phyloP scores from a whole-genome alignment of 768 basidiomycete genomes.

The Pleurotus platypus region DNA sequence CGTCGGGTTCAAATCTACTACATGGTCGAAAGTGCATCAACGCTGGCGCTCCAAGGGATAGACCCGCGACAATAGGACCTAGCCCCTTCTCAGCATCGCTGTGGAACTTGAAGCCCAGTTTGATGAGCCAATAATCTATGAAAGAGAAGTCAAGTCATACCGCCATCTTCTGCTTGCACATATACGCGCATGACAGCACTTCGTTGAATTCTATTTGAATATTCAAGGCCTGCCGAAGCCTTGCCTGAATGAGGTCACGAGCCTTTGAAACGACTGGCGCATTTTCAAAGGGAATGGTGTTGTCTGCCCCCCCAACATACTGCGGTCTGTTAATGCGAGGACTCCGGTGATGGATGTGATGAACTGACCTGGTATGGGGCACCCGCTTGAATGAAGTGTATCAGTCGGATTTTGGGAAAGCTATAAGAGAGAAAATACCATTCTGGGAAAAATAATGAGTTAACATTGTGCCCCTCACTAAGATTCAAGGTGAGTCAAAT shows the following conservation, averaged over 20 bases:
- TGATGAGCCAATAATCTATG: conserved; percentile 6
- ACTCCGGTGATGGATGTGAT: conserved; percentile 1
- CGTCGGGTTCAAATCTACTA: conserved; percentile 28
- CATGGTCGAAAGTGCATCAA: conserved; percentile 74
- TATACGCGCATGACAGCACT: conserved; percentile 77
- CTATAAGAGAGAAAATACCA: conserved; percentile 38
- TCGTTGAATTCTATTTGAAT: conserved; percentile 59
- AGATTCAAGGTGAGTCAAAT: conserved; percentile 6
- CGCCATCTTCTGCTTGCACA: conserved; percentile 83
- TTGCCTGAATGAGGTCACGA: conserved; percentile 52
- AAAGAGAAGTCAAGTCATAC: conserved; percentile 34
- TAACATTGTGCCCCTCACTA: conserved; percentile 67
- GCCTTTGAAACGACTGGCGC: conserved; percentile 65
- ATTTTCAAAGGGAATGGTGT: conserved; percentile 61
- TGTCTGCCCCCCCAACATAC: conserved; percentile 77
- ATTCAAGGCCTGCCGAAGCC: conserved; percentile 44
- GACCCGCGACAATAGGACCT: conserved; percentile 68
- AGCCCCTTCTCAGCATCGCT: conserved; percentile 75
- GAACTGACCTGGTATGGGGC: conserved; percentile 69
- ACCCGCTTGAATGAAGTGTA: conserved; percentile 46
- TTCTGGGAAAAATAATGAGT: conserved; percentile 88
- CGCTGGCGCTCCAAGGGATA: conserved; percentile 75
- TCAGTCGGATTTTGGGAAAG: not conserved
- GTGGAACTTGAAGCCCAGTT: conserved; percentile 54
- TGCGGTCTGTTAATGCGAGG: conserved; percentile 19